phyloP scores from a whole-genome alignment of 2,329 filamentous ascomycete genomes.

The Colletotrichum lentis region DNA sequence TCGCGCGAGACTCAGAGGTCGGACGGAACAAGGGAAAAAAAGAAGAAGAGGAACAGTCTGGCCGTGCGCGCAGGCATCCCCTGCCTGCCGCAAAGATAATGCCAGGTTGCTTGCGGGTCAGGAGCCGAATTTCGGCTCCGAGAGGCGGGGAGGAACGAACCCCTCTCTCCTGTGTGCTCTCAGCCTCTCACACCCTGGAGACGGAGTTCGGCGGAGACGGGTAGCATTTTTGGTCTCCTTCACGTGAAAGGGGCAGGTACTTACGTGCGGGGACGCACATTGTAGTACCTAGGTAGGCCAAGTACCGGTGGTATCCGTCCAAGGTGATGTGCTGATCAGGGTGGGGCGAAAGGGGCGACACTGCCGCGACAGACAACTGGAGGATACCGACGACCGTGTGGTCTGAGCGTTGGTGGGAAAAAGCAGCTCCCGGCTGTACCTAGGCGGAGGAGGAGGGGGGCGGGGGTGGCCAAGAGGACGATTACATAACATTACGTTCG shows the following conservation, averaged over 20 bases:
- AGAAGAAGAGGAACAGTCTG: no score
- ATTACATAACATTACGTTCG: conserved; percentile 25
- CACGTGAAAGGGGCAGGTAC: no score
- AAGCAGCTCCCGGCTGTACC: background rate
- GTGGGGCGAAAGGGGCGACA: no score
- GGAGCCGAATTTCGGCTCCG: conserved; percentile 1
- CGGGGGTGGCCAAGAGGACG: no score
- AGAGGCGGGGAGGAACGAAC: background rate
- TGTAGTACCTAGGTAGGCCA: no score
- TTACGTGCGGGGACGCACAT: no score
- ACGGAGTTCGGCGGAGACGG: background rate
- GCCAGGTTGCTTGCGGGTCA: background rate
- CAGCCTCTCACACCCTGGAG: background rate
- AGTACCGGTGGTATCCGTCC: conserved; percentile 10
- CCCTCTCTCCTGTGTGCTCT: no score
- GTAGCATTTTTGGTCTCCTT: background rate
- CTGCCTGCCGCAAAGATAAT: background rate
- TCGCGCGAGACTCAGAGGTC: no score
- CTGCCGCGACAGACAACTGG: no score
- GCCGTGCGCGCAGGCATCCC: background rate
- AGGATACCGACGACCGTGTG: background rate
- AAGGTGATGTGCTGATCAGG: no score
- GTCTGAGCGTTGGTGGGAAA: background rate
- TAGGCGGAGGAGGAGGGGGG: background rate
- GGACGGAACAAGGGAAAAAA: no score